phyloP scores from a whole-genome alignment of 352 stramenopile genomes.

The Pythium brachiatum region DNA sequence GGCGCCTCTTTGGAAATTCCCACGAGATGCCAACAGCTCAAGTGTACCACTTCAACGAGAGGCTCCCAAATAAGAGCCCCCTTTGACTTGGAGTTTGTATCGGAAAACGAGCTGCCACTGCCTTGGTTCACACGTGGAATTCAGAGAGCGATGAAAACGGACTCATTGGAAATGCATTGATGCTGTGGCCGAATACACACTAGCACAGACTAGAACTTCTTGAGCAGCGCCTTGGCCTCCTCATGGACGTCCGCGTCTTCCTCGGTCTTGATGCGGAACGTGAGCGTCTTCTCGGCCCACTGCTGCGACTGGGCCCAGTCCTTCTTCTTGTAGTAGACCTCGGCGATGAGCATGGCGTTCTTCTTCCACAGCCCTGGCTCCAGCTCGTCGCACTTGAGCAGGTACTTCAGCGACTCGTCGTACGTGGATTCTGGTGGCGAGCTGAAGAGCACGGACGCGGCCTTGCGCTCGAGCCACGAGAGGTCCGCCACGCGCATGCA shows the following conservation, averaged over 20 bases:
- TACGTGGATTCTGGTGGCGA: conserved; percentile 79
- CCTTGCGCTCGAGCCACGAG: conserved; percentile 84
- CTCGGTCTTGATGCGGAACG: conserved; percentile 47
- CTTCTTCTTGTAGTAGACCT: conserved; percentile 83
- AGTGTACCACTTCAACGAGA: neutral
- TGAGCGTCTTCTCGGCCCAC: conserved; percentile 71
- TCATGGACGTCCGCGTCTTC: conserved; percentile 72
- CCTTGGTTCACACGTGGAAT: no score
- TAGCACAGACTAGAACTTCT: conserved; percentile 23
- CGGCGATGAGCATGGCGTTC: conserved; percentile 75
- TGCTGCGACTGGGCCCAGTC: conserved; percentile 58
- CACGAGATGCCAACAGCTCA: neutral
- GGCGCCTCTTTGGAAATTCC: conserved; percentile 5
- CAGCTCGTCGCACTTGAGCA: conserved; percentile 77
- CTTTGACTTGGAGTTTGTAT: conserved; percentile 23
- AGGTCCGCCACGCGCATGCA: conserved; percentile 83
- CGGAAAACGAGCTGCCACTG: neutral
- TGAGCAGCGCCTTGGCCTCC: conserved; percentile 62
- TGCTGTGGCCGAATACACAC: no score
- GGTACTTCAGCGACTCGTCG: conserved; percentile 71
- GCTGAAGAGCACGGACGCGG: conserved; percentile 77
- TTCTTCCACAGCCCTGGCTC: conserved; percentile 81
- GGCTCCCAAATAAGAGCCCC: neutral
- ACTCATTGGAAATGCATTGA: no score
- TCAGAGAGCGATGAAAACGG: no score